A percentile compares a stretch with the other conserved stretches of the same genome.
These are phyloP conservation scores for Flaveria ramosissima DNA, from an alignment of 129 eudicot species.

Conservation along the genomic window DNA sequence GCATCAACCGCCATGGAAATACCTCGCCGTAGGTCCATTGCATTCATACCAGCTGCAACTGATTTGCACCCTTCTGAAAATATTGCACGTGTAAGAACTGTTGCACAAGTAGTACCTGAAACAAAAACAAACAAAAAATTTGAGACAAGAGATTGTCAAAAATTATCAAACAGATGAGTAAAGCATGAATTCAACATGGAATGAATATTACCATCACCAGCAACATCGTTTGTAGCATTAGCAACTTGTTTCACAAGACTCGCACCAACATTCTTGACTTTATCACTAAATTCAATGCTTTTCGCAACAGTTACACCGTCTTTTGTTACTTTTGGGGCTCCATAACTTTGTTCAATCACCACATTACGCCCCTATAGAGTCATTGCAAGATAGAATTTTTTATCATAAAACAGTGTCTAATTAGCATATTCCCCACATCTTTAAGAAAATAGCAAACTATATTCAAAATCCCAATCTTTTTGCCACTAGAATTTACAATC, in stretches of 20 bases:
- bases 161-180: neutral
- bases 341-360: slow-evolving; percentile 81
- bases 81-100: slow-evolving; percentile 81
- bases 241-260: slow-evolving; percentile 91
- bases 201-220: slow-evolving; percentile 75
- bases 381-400: neutral
- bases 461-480: no score
- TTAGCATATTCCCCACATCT: neutral
- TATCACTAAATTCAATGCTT: slow-evolving; percentile 78
- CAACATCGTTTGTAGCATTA: slow-evolving; percentile 76
- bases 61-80: slow-evolving; percentile 43
- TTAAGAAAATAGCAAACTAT: neutral
- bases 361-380: slow-evolving; percentile 74
- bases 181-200: neutral
- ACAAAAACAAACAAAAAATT: neutral
- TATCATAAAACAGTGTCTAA: neutral
- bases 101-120: slow-evolving; percentile 91
- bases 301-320: slow-evolving; percentile 95
- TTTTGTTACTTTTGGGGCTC: slow-evolving; percentile 92
- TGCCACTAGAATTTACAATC: neutral
- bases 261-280: slow-evolving; percentile 74
- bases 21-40: slow-evolving; percentile 52
- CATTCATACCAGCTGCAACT: slow-evolving; percentile 43
- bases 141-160: neutral
- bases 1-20: slow-evolving; percentile 83